These are phyloP conservation scores for Cnidoscolus chayamansa DNA, from an alignment of 441 rosid species.

Conservation along the genomic window DNA sequence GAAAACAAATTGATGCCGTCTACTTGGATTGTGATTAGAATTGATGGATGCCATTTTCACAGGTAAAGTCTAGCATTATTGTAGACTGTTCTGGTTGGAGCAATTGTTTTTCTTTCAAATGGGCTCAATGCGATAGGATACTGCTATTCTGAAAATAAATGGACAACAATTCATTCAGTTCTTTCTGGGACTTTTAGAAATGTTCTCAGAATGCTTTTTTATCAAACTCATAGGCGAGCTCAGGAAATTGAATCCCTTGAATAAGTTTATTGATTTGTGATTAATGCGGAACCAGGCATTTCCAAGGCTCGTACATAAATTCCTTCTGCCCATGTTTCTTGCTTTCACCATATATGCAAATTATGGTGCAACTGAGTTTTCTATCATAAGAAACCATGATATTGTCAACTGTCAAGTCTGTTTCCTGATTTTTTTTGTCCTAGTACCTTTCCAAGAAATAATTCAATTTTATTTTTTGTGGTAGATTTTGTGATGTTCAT, in stretches of 20 bases:
- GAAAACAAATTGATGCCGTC: slow-evolving; percentile 75
- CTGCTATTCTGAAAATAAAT: not conserved
- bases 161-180: not conserved
- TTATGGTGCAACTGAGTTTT: not conserved
- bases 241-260: not conserved
- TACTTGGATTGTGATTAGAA: slow-evolving; percentile 80
- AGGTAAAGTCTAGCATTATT: slow-evolving; percentile 38
- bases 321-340: not conserved
- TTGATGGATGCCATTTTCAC: slow-evolving; percentile 98
- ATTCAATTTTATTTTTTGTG: slow-evolving; percentile 32
- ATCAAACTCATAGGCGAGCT: not conserved
- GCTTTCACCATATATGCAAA: not conserved
- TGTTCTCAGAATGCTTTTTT: not conserved
- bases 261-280: not conserved
- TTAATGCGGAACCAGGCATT: slow-evolving; percentile 7
- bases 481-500: slow-evolving; percentile 85
- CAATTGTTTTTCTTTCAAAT: slow-evolving; percentile 1
- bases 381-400: not conserved
- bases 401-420: no score
- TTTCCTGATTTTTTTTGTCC: not conserved
- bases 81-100: slow-evolving; percentile 3
- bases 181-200: not conserved
- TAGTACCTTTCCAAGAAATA: slow-evolving; percentile 15
- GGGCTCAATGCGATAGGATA: not conserved
- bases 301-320: slow-evolving; percentile 4